phyloP scores from a whole-genome alignment of 352 stramenopile species.

The Paralagenidium karlingii region DNA sequence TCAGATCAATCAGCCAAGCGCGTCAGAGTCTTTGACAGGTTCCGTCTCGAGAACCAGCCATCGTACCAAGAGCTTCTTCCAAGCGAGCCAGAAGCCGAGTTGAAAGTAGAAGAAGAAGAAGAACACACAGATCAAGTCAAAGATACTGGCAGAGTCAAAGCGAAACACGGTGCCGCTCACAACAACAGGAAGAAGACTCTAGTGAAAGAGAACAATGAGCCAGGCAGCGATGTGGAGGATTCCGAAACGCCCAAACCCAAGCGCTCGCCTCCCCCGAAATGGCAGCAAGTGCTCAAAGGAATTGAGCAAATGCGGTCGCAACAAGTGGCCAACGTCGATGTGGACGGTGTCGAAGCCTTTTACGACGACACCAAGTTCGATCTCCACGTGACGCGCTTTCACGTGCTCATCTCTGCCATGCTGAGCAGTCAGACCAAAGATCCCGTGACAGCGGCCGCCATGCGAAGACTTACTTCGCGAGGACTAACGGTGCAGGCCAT shows the following conservation, averaged over 20 bases:
- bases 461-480: slow-evolving; percentile 32
- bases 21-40: too few relatives aligned
- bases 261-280: slow-evolving; percentile 23
- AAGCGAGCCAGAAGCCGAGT: too few relatives aligned
- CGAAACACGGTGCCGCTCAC: too few relatives aligned
- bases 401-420: slow-evolving; percentile 93
- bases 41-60: too few relatives aligned
- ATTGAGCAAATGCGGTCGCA: slow-evolving; percentile 59
- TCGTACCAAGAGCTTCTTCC: too few relatives aligned
- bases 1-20: too few relatives aligned
- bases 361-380: slow-evolving; percentile 13
- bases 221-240: slow-evolving; percentile 5
- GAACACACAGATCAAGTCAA: too few relatives aligned
- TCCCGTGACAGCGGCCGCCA: slow-evolving; percentile 70
- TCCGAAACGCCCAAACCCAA: slow-evolving; percentile 12
- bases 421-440: slow-evolving; percentile 96
- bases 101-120: too few relatives aligned
- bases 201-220: not conserved
- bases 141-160: too few relatives aligned
- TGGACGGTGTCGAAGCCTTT: slow-evolving; percentile 18
- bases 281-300: slow-evolving; percentile 37
- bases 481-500: slow-evolving; percentile 85
- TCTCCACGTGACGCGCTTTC: slow-evolving; percentile 68
- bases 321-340: slow-evolving; percentile 57
- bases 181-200: not conserved